phyloP scores from a whole-genome alignment of 2,329 filamentous ascomycete species.

The Aspergillus versicolor region DNA sequence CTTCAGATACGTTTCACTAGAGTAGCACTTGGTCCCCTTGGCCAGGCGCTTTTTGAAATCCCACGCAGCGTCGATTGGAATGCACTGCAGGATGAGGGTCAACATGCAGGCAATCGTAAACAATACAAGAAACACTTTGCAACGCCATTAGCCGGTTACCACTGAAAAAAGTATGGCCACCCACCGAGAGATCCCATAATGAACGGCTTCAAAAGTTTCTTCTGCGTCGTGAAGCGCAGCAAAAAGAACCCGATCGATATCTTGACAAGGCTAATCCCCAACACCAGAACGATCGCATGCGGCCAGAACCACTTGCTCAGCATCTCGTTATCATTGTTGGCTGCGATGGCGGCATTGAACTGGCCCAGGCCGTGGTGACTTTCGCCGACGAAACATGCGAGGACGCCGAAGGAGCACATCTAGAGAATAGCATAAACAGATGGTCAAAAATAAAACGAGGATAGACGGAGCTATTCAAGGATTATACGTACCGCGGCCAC shows the following conservation, averaged over 20 bases:
- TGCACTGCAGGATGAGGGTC: slow-evolving; percentile 52
- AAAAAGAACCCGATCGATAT: slow-evolving; percentile 45
- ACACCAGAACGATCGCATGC: slow-evolving; percentile 20
- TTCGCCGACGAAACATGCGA: slow-evolving; percentile 47
- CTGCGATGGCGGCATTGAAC: background rate
- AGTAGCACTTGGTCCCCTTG: slow-evolving; percentile 42
- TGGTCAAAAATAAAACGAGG: too few relatives aligned
- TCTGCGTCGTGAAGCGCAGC: slow-evolving; percentile 40
- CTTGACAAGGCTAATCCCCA: slow-evolving; percentile 45
- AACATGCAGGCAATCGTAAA: slow-evolving; percentile 22
- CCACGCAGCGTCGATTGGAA: slow-evolving; percentile 48
- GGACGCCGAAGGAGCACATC: slow-evolving; percentile 24
- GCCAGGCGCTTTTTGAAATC: slow-evolving; percentile 33
- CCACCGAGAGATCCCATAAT: slow-evolving; percentile 39
- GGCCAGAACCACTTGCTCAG: slow-evolving; percentile 2
- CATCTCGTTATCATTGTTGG: background rate
- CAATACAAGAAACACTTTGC: slow-evolving; percentile 18
- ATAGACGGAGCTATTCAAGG: background rate
- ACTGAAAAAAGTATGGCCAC: background rate
- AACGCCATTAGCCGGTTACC: background rate
- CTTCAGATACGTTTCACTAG: slow-evolving; percentile 36
- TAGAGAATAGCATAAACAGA: background rate
- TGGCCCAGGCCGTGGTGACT: slow-evolving; percentile 48
- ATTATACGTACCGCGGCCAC: slow-evolving; percentile 39
- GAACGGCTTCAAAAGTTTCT: slow-evolving; percentile 34